Percentiles rank a stretch among this genome's conserved stretches.
Conservation (phyloP, 1,284 basidiomycete genomes). For the Tremellales sp. region DNA sequence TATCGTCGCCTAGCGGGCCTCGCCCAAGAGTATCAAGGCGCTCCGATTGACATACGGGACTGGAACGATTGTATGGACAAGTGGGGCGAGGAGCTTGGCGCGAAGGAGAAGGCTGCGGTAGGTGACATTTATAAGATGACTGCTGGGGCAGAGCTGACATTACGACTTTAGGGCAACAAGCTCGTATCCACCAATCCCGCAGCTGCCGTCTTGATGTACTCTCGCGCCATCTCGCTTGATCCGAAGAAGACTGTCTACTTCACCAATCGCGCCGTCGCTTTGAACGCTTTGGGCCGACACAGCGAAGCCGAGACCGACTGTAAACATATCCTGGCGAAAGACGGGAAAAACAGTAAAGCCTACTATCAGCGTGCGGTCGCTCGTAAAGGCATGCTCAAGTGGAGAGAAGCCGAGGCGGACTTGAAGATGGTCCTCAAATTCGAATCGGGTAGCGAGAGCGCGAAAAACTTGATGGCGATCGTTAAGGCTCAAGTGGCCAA, state of each 20-base stretch:
- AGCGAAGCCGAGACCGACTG: constrained; percentile 44
- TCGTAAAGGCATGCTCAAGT: constrained; percentile 36
- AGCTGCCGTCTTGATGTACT: constrained; percentile 45
- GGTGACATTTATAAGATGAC: constrained; percentile 4
- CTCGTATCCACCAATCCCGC: no score
- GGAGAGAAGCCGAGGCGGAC: constrained; percentile 44
- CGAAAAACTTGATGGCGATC: constrained; percentile 31
- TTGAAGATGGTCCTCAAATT: constrained; percentile 34
- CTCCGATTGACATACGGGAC: constrained; percentile 12
- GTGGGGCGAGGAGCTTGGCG: constrained; percentile 48
- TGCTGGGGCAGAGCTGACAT: not conserved
- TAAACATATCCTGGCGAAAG: constrained; percentile 37
- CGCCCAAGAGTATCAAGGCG: constrained; percentile 11
- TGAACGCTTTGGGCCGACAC: constrained; percentile 42
- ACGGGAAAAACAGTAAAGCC: constrained; percentile 47
- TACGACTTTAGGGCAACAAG: constrained; percentile 47
- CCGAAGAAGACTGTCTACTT: constrained; percentile 49
- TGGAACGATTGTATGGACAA: constrained; percentile 49
- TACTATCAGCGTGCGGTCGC: constrained; percentile 46
- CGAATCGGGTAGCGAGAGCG: constrained; percentile 36
- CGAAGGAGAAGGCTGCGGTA: constrained; percentile 43
- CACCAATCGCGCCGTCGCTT: constrained; percentile 48
- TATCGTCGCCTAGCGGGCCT: constrained; percentile 45
- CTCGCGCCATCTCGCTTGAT: constrained; percentile 47
- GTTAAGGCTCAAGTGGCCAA: constrained; percentile 32